A percentile compares a stretch with the other conserved stretches of the same genome.
Evolutionary conservation across 208 protist species (phyloP).

Genomic region (Leishmania braziliensis): DNA sequence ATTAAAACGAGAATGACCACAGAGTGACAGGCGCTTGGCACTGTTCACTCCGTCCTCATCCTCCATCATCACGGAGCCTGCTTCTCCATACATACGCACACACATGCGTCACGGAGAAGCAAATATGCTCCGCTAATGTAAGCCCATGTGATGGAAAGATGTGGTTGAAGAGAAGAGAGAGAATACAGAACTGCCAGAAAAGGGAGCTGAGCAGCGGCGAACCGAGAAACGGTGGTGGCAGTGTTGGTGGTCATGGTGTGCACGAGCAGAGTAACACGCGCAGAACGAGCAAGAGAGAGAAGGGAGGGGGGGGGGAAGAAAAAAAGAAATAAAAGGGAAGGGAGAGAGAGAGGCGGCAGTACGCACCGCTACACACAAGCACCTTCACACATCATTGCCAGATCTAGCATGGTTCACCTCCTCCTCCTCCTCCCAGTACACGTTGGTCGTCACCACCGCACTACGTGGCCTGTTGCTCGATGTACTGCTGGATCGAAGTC

Average conservation of each 20-base stretch:
- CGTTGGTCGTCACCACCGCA: not conserved
- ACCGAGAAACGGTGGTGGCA: not conserved
- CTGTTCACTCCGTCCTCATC: not conserved
- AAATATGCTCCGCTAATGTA: not conserved
- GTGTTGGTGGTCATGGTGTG: not conserved
- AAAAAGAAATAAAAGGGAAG: constrained; percentile 9
- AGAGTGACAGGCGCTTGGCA: not conserved
- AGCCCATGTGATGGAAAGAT: not conserved
- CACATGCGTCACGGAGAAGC: not conserved
- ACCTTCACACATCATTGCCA: not conserved
- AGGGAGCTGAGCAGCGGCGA: not conserved
- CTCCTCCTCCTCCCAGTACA: not conserved
- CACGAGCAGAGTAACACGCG: not conserved
- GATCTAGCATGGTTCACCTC: not conserved
- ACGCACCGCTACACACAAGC: not conserved
- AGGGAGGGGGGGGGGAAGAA: not conserved
- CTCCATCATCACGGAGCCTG: not conserved
- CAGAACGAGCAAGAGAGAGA: not conserved
- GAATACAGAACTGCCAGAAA: not conserved
- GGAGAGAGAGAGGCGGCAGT: too few species aligned
- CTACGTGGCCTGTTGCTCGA: not conserved
- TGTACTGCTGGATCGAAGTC: constrained; percentile 31
- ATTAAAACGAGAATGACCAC: not conserved
- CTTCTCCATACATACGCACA: not conserved
- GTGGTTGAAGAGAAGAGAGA: not conserved